A percentile compares a stretch with the other conserved stretches of the same genome.
These are phyloP conservation scores for Leccinum insolens DNA, from an alignment of 1,284 basidiomycete genomes.

Conservation along the genomic window DNA sequence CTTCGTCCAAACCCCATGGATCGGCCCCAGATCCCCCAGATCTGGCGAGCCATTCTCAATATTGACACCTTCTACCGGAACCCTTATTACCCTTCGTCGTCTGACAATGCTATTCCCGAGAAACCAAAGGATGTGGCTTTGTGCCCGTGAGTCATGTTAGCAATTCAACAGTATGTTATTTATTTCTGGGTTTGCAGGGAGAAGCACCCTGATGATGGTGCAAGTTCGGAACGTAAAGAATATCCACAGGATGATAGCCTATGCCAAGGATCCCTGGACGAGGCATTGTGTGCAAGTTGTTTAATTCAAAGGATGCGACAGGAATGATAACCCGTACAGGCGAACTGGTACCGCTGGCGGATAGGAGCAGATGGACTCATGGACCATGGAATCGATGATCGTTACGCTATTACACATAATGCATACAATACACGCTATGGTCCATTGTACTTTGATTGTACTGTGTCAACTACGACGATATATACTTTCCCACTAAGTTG, in stretches of 20 bases:
- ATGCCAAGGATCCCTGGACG: background rate
- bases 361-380: background rate
- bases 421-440: background rate
- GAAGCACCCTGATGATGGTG: background rate
- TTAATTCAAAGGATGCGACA: background rate
- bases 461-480: no score
- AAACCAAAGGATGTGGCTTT: background rate
- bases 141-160: background rate
- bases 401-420: no score
- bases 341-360: no score
- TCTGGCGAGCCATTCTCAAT: slow-evolving; percentile 58
- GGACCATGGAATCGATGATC: background rate
- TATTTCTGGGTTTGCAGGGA: background rate
- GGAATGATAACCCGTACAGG: no score
- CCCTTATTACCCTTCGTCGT: slow-evolving; percentile 23
- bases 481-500: no score
- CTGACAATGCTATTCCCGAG: background rate
- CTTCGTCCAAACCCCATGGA: slow-evolving; percentile 55
- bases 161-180: background rate
- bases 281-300: background rate
- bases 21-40: slow-evolving; percentile 64
- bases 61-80: slow-evolving; percentile 72
- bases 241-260: background rate
- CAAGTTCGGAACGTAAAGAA: background rate
- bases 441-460: background rate